phyloP scores from a whole-genome alignment of 2,329 filamentous ascomycete species.

The Colletotrichum sp. region DNA sequence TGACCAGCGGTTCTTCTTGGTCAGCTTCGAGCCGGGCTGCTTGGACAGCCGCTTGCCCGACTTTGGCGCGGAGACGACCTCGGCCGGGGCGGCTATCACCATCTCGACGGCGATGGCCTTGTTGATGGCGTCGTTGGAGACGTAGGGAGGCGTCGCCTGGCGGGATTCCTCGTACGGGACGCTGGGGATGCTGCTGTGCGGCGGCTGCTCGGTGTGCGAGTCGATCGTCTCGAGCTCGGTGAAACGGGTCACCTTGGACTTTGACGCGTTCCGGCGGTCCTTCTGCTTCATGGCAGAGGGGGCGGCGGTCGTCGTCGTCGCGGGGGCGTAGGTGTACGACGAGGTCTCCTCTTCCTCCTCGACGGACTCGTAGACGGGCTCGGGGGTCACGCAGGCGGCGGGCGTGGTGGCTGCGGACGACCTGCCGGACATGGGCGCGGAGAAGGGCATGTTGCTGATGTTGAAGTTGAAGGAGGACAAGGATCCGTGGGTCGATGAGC shows the following conservation, averaged over 20 bases:
- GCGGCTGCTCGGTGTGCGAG: slow-evolving; percentile 24
- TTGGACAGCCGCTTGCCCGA: slow-evolving; percentile 34
- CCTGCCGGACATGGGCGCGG: slow-evolving; percentile 14
- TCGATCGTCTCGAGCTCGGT: slow-evolving; percentile 34
- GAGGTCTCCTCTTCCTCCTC: slow-evolving; percentile 5
- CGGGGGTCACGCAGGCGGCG: slow-evolving; percentile 12
- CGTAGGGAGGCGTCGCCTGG: slow-evolving; percentile 19
- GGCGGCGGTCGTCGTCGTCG: background rate
- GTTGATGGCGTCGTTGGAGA: slow-evolving; percentile 10
- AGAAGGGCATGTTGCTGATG: background rate
- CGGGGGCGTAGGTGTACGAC: background rate
- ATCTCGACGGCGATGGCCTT: slow-evolving; percentile 23
- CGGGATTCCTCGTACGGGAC: background rate
- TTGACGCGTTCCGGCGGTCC: slow-evolving; percentile 23
- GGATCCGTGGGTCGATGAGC: slow-evolving; percentile 6
- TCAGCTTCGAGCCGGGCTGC: slow-evolving; percentile 24
- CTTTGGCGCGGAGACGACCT: slow-evolving; percentile 10
- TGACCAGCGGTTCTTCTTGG: slow-evolving; percentile 35
- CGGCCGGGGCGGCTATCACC: background rate
- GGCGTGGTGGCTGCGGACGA: slow-evolving; percentile 20
- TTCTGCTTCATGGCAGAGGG: slow-evolving; percentile 18
- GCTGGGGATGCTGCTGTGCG: background rate
- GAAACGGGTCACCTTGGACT: slow-evolving; percentile 29
- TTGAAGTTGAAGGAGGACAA: slow-evolving; percentile 21
- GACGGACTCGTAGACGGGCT: slow-evolving; percentile 12